Base-by-base conservation (phyloP, 2,329 filamentous ascomycete genomes). In the Nigrospora oryzae region DNA sequence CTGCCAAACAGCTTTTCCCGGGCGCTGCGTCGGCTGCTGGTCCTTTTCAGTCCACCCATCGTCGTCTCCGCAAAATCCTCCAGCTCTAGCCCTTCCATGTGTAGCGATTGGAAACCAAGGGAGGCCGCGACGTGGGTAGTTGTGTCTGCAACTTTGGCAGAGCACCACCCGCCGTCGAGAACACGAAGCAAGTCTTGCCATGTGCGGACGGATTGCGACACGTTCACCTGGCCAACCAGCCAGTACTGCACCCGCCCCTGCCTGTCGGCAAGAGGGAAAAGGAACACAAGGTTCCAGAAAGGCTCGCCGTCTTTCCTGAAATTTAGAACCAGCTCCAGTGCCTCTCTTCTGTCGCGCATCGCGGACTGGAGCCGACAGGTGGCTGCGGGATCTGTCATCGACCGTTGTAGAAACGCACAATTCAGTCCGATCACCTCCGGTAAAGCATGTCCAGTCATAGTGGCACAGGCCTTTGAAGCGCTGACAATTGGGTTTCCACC, bases 261-360 rank as follows among this genome's bases (percentile, higher is more conserved):
- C 0, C 60, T 56, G 46, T 78, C 70, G 19, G 68, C 63, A 1
- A 83, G 58, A 0, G 79, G 77, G 39, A 72, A 68, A 2, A 73
- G 58, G 41, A 74, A 78, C 0, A 81, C 60, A 10, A 81, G 55
- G 42, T 80, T 81, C 74, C 73, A 78, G 51, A 77, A 78, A 0
- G 73, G 71, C 17, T 68, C 63, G 10, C 73, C 74, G 39, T 70
- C 69, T 45, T 72, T 70, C 15, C 65, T 65, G 47, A 74, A 71
- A 49, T 77, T 77, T 8, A 77, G 61, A 3, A 78, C 49, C 3
- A 78, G 57, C 49, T 77, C 74, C 1, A 73, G 65, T 1, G 66
- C 60, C 1, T 63, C 56, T 33, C 64, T 63, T 11, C 44, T 40
- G 16, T 51, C 46, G 19, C 40, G 40, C 15, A 54, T 38, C n/a